These are phyloP conservation scores for Tuber borchii DNA, from an alignment of 495 filamentous ascomycete genomes.

Conservation along the genomic window DNA sequence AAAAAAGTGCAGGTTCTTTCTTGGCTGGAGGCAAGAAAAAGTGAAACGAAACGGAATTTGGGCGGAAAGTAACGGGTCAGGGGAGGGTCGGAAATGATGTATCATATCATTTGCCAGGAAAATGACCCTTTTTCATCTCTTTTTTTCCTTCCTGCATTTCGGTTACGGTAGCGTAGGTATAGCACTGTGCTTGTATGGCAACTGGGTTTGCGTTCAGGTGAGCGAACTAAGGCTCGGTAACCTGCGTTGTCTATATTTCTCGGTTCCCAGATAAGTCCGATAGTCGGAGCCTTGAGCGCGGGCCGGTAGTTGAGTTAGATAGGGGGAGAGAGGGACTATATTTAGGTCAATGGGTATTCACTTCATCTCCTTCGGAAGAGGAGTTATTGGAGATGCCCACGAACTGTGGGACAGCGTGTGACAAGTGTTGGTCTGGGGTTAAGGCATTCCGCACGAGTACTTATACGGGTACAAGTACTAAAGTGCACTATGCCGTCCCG, in stretches of 20 bases:
- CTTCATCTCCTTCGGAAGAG: background rate
- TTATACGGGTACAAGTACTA: background rate
- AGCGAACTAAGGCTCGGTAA: background rate
- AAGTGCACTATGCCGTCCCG: background rate
- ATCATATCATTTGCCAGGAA: constrained; percentile 2
- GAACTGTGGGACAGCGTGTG: background rate
- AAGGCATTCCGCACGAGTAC: background rate
- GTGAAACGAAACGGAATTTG: constrained; percentile 2
- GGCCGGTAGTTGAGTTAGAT: background rate
- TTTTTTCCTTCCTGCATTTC: background rate
- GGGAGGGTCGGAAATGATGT: background rate
- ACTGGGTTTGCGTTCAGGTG: background rate
- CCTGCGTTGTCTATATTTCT: background rate
- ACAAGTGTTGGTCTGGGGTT: background rate
- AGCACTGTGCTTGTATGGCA: background rate
- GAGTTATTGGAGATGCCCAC: background rate
- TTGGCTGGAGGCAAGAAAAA: background rate
- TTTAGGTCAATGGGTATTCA: background rate
- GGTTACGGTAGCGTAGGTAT: background rate
- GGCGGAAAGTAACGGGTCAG: background rate
- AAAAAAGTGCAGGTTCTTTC: constrained; percentile 3
- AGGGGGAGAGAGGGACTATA: background rate
- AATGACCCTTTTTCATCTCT: background rate
- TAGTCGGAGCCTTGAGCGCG: background rate
- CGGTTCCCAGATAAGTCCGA: background rate